These are phyloP conservation scores for Ascodesmis nigricans DNA, from an alignment of 495 filamentous ascomycete genomes.

Conservation along the genomic window DNA sequence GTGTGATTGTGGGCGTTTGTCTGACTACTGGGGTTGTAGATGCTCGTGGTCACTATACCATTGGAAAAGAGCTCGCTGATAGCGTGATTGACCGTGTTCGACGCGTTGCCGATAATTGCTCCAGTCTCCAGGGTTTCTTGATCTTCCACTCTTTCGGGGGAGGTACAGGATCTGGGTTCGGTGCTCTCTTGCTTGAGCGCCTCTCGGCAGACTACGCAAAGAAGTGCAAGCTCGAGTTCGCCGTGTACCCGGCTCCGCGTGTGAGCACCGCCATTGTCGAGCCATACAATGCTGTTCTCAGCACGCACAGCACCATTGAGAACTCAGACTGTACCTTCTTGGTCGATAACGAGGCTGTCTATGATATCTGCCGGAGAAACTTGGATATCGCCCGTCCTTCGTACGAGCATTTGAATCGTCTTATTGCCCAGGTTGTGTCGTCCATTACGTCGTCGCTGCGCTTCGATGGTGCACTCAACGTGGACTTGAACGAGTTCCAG, in stretches of 20 bases:
- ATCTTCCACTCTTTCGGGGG: slow-evolving; percentile 99
- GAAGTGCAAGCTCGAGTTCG: slow-evolving; percentile 99
- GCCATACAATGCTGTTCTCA: slow-evolving; percentile 97
- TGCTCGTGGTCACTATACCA: slow-evolving; percentile 94
- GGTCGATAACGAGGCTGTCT: slow-evolving; percentile 99
- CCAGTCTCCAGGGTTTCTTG: slow-evolving; percentile 92
- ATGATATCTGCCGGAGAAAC: slow-evolving; percentile 96
- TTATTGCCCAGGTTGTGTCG: slow-evolving; percentile 97
- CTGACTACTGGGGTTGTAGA: too few relatives aligned
- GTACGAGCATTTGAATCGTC: slow-evolving; percentile 94
- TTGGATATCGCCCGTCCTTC: slow-evolving; percentile 89
- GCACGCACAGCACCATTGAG: slow-evolving; percentile 96
- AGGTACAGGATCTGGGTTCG: slow-evolving; percentile 95
- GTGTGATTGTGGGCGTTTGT: neutral
- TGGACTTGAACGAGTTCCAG: slow-evolving; percentile 99
- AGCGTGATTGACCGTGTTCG: slow-evolving; percentile 91
- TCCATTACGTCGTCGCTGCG: slow-evolving; percentile 97
- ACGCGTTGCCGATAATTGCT: slow-evolving; percentile 70
- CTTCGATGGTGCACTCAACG: slow-evolving; percentile 96
- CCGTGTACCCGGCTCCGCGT: slow-evolving; percentile 92
- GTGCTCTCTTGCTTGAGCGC: slow-evolving; percentile 92
- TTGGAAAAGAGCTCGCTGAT: slow-evolving; percentile 96
- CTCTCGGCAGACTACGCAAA: slow-evolving; percentile 96
- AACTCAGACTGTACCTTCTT: slow-evolving; percentile 99
- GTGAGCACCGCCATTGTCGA: slow-evolving; percentile 94